phyloP scores from a whole-genome alignment of 2,329 filamentous ascomycete species.

The Capronia americana region DNA sequence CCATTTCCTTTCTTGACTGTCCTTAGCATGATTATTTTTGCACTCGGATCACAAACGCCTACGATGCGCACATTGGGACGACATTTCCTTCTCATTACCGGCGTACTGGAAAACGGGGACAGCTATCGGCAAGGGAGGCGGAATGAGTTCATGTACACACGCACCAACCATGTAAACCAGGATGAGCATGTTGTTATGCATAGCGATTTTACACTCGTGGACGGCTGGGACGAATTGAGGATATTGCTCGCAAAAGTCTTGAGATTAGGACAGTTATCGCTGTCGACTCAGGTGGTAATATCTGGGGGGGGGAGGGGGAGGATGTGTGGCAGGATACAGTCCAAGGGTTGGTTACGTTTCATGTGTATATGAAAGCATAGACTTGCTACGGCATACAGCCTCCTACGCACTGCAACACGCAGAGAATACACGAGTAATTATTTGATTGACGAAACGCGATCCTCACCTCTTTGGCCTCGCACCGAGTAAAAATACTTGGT shows the following conservation, averaged over 20 bases:
- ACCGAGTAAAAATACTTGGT: no score
- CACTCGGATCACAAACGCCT: slow-evolving; percentile 20
- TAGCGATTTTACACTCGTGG: slow-evolving; percentile 31
- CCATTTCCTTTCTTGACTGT: slow-evolving; percentile 35
- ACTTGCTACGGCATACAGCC: slow-evolving; percentile 24
- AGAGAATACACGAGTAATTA: slow-evolving; percentile 29
- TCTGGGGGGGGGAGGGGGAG: neutral
- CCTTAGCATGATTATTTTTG: slow-evolving; percentile 29
- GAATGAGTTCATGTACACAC: slow-evolving; percentile 35
- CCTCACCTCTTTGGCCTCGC: no score
- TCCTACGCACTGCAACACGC: slow-evolving; percentile 17
- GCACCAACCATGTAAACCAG: slow-evolving; percentile 32
- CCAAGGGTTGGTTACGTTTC: slow-evolving; percentile 31
- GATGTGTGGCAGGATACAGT: slow-evolving; percentile 6
- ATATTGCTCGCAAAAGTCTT: slow-evolving; percentile 13
- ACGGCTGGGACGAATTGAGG: slow-evolving; percentile 12
- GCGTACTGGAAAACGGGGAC: slow-evolving; percentile 19
- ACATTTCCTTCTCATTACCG: slow-evolving; percentile 20
- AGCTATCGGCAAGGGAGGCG: slow-evolving; percentile 13
- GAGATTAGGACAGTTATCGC: slow-evolving; percentile 27
- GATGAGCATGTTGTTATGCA: slow-evolving; percentile 34
- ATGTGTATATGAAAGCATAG: slow-evolving; percentile 34
- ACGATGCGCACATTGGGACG: slow-evolving; percentile 14
- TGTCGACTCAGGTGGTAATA: slow-evolving; percentile 29
- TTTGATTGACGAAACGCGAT: neutral